phyloP scores from a whole-genome alignment of 192 early-diverging fungal genomes.

The Funneliformis geosporum region DNA sequence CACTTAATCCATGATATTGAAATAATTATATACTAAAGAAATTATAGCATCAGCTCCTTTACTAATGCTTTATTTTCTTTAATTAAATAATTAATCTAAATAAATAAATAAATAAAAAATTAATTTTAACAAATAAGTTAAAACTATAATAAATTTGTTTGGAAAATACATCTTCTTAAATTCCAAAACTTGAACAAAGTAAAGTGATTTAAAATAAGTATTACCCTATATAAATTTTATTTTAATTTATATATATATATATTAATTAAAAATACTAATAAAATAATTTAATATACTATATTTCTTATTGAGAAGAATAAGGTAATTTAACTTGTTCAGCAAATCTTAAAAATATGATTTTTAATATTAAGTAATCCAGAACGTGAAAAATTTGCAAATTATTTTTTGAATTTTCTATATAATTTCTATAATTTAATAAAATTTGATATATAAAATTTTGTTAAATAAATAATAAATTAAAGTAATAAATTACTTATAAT shows the following conservation, averaged over 20 bases:
- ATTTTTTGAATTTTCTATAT: background rate
- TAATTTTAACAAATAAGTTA: background rate
- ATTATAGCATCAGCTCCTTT: background rate
- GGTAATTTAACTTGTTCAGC: background rate
- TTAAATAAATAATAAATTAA: background rate
- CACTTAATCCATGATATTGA: background rate
- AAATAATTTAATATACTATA: background rate
- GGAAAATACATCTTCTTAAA: slow-evolving; percentile 7
- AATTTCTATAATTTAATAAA: background rate
- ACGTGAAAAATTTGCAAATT: background rate
- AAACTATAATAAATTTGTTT: background rate
- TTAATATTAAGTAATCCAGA: background rate
- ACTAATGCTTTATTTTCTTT: background rate
- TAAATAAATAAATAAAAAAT: background rate
- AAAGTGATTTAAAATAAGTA: slow-evolving; percentile 21
- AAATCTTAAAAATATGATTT: slow-evolving; percentile 2
- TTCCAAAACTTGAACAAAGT: background rate
- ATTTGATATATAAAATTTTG: background rate
- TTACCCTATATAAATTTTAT: background rate
- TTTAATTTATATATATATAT: background rate
- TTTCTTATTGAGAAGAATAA: background rate
- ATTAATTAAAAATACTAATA: background rate
- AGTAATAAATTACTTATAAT: background rate
- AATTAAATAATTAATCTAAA: slow-evolving; percentile 8
- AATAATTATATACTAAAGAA: slow-evolving; percentile 3